Conservation (phyloP, 441 rosid species). For the Pelargonium cotyledonis region DNA sequence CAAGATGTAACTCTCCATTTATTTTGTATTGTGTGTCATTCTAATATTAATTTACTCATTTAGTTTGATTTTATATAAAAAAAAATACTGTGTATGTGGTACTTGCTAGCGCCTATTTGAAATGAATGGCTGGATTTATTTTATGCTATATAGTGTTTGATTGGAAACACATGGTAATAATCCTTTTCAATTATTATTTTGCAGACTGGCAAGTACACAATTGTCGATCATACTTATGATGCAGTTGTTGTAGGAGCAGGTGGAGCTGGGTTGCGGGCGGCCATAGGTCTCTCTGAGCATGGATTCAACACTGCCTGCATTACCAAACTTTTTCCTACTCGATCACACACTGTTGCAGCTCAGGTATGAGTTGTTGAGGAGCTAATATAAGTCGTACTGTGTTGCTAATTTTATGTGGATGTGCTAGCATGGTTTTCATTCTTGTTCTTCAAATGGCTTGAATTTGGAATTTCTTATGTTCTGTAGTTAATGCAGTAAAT, state of each 20-base stretch:
- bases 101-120: no score
- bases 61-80: background rate
- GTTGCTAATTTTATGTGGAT: background rate
- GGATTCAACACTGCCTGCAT: constrained; percentile 95
- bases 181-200: constrained; percentile 7
- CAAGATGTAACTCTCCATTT: background rate
- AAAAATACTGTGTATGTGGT: no score
- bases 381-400: background rate
- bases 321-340: constrained; percentile 92
- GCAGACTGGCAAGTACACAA: constrained; percentile 58
- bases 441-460: background rate
- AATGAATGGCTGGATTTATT: no score
- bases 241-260: constrained; percentile 97
- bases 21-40: constrained; percentile 2
- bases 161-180: background rate
- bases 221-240: constrained; percentile 92
- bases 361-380: constrained; percentile 44
- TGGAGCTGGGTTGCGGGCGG: constrained; percentile 92
- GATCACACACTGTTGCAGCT: constrained; percentile 96
- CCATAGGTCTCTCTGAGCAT: constrained; percentile 93
- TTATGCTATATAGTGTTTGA: no score
- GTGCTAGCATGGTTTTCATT: background rate
- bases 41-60: background rate
- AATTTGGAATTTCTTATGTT: background rate
- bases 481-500: background rate